A percentile compares a stretch with the other conserved stretches of the same genome.
phyloP scores from a whole-genome alignment of 2,329 filamentous ascomycete genomes.

The Hypomyces perniciosus region DNA sequence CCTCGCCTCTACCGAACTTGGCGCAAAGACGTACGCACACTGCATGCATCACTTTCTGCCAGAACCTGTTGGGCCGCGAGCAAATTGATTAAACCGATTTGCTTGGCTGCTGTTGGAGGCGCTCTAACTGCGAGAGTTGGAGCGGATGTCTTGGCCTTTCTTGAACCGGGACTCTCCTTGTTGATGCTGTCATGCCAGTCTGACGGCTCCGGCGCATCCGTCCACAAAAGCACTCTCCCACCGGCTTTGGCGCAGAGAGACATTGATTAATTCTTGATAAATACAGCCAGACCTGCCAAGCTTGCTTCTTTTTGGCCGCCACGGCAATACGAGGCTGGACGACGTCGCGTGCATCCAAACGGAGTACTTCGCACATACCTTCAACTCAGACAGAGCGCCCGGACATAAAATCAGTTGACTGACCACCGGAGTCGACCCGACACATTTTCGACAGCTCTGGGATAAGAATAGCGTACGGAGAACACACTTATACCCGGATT shows the following conservation, averaged over 20 bases:
- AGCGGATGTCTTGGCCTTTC: conserved; percentile 3
- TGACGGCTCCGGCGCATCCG: conserved; percentile 12
- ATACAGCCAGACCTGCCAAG: background rate
- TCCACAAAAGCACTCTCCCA: background rate
- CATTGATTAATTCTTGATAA: background rate
- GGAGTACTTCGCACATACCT: too few relatives aligned
- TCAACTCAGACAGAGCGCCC: too few relatives aligned
- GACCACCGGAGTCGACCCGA: background rate
- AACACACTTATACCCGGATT: too few relatives aligned
- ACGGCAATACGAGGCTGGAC: too few relatives aligned
- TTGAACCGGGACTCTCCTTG: conserved; percentile 5
- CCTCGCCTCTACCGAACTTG: background rate
- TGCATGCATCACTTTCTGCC: background rate
- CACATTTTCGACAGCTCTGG: background rate
- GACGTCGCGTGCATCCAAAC: too few relatives aligned
- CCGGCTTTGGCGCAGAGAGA: background rate
- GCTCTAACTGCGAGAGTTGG: background rate
- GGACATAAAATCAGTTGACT: background rate
- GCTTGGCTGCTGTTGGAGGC: background rate
- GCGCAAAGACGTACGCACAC: background rate
- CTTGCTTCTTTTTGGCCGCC: background rate
- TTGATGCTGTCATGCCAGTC: conserved; percentile 13
- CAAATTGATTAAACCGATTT: background rate
- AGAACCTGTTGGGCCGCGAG: conserved; percentile 1
- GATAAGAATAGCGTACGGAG: too few relatives aligned